Evolutionary conservation across 2,329 filamentous ascomycete genomes (phyloP).

Genomic region (Neospermospora avenae): DNA sequence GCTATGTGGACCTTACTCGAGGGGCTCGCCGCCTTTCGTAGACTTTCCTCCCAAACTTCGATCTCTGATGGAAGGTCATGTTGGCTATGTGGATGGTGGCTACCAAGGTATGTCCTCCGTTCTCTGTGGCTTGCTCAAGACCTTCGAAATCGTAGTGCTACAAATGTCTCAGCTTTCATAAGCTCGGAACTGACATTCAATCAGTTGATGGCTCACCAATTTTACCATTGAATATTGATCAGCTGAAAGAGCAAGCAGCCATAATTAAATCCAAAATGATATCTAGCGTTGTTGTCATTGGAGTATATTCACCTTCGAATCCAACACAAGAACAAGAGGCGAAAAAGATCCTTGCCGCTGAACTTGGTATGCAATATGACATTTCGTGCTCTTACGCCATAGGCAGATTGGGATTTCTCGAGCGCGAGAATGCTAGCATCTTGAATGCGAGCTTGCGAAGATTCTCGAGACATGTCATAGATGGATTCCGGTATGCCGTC

Average conservation of each 20-base stretch:
- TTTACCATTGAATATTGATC: conserved; percentile 20
- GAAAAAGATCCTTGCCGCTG: conserved; percentile 41
- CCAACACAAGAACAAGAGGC: conserved; percentile 50
- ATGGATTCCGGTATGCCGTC: conserved; percentile 52
- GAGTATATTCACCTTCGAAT: conserved; percentile 58
- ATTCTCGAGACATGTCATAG: conserved; percentile 55
- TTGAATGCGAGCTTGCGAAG: conserved; percentile 59
- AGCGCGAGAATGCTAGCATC: conserved; percentile 63
- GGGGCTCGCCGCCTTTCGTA: conserved; percentile 47
- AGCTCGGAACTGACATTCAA: conserved; percentile 6
- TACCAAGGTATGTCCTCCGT: conserved; percentile 28
- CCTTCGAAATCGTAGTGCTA: background rate
- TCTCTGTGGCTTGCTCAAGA: too few species aligned
- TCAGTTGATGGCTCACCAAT: conserved; percentile 31
- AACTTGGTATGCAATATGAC: conserved; percentile 42
- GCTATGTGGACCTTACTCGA: conserved; percentile 45
- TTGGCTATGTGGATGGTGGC: conserved; percentile 46
- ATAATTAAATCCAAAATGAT: conserved; percentile 36
- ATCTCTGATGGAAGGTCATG: conserved; percentile 45
- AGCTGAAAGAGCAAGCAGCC: conserved; percentile 31
- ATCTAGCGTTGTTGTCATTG: conserved; percentile 50
- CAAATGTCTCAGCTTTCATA: background rate
- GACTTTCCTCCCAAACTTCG: conserved; percentile 47
- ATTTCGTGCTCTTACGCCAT: conserved; percentile 50
- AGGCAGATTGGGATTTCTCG: conserved; percentile 47